phyloP scores from a whole-genome alignment of 2,329 filamentous ascomycete genomes.

The Colletotrichum tropicale region DNA sequence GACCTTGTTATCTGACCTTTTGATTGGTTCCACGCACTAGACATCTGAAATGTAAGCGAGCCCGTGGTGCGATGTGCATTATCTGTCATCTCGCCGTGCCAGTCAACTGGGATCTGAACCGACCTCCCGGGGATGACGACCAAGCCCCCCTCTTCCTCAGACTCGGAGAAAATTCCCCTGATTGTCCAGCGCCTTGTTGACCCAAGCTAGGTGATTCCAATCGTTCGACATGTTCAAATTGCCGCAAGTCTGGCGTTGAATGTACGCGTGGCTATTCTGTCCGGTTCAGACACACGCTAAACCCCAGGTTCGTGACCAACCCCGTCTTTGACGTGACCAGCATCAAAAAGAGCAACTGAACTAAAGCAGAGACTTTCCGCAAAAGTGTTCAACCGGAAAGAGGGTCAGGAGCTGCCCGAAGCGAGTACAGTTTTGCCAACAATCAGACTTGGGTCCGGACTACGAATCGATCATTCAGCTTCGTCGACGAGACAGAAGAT shows the following conservation, averaged over 20 bases:
- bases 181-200: neutral
- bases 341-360: neutral
- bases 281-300: slow-evolving; percentile 30
- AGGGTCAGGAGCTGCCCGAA: slow-evolving; percentile 1
- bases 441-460: slow-evolving; percentile 31
- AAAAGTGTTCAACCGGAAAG: slow-evolving; percentile 1
- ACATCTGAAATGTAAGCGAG: slow-evolving; percentile 12
- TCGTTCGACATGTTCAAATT: slow-evolving; percentile 26
- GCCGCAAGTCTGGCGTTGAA: slow-evolving; percentile 27
- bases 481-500: slow-evolving; percentile 32
- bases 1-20: neutral
- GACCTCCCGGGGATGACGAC: neutral
- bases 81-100: neutral
- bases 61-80: neutral
- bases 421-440: slow-evolving; percentile 26
- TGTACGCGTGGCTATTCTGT: slow-evolving; percentile 31
- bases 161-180: neutral
- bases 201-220: neutral
- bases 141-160: neutral
- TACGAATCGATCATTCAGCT: slow-evolving; percentile 28
- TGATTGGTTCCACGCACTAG: neutral
- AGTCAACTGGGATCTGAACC: neutral
- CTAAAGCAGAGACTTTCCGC: neutral
- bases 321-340: neutral
- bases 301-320: slow-evolving; percentile 27